Evolutionary conservation across 225 moss, liverwort and hornwort species (phyloP).

Genomic region (Sphagnum tenellum): DNA sequence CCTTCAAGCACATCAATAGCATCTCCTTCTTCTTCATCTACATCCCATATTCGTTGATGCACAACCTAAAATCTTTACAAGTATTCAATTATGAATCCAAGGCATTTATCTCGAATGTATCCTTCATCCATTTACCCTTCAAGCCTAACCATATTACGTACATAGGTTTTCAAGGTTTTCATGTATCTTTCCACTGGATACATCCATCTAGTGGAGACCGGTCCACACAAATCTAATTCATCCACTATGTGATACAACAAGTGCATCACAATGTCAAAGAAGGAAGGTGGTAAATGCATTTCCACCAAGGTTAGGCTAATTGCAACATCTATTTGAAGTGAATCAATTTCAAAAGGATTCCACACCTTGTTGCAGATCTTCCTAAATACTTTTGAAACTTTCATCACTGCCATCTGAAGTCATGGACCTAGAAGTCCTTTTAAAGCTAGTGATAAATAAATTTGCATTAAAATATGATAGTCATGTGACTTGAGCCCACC

Average conservation of each 20-base stretch:
- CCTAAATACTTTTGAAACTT: neutral
- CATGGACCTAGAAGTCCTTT: neutral
- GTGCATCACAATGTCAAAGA: neutral
- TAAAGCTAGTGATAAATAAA: neutral
- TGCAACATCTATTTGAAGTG: neutral
- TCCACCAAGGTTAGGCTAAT: neutral
- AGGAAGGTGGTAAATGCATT: neutral
- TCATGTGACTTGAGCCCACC: neutral
- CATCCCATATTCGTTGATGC: neutral
- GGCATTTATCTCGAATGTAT: neutral
- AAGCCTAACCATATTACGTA: neutral
- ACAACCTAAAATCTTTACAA: neutral
- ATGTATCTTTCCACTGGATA: constrained; percentile 3
- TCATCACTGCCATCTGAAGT: neutral
- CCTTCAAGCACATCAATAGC: neutral
- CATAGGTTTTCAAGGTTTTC: neutral
- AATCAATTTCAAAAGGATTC: neutral
- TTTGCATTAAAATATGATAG: neutral
- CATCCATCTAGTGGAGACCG: neutral
- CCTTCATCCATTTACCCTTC: neutral
- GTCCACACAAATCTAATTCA: neutral
- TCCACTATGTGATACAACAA: neutral
- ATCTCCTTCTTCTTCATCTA: neutral
- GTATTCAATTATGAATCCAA: neutral
- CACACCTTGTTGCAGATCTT: neutral